Evolutionary conservation across 495 filamentous ascomycete species (phyloP), one percentile per base, ranked within the genome.

Genomic region (Lasiosphaeria hispida): DNA sequence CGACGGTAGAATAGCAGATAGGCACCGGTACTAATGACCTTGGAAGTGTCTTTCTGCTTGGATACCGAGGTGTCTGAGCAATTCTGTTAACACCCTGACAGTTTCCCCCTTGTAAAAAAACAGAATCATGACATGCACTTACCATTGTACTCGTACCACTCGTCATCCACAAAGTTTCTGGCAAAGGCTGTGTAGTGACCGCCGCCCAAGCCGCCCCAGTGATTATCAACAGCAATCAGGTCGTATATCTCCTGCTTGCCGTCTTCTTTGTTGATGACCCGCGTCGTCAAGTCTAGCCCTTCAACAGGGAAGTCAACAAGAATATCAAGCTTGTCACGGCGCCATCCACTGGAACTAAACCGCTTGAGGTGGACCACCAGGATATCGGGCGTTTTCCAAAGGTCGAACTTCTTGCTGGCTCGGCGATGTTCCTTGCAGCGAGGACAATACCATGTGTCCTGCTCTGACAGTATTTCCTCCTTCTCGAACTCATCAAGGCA

Each of bases 71-170:
- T 84, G 72, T 96, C 93, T 97, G 23, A 9, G 8, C 0, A 18
- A 4, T 30, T 30, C 23, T 34, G 68, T 47, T 50, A 69, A 57
- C 35, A 58, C 35, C 11, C 14, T 15, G 4, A 6, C 13, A 15
- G 11, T 7, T 9, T 30, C 15, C 34, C 2, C n/a, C 15, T n/a
- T 11, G 13, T 10, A n/a, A 33, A n/a, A 8, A 17, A 9, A 39
- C n/a, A n/a, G n/a, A n/a, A n/a, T n/a, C n/a, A 51, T 1, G 39
- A 63, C 86, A 70, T 79, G 23, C 23, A 30, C 23, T 5, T 30
- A 96, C 92, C 94, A 69, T 98, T 97, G 67, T 93, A 97, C 47
- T 93, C 86, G 67, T 96, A 95, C 95, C 95, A 98, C 65, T 85
- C 71, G 58, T 81, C 82, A 57, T 94, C 89, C 53, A 88, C 74